A percentile compares a stretch with the other conserved stretches of the same genome.
Evolutionary conservation across 495 filamentous ascomycete species (phyloP).

Genomic region (Hyphodiscus hymeniophilus): DNA sequence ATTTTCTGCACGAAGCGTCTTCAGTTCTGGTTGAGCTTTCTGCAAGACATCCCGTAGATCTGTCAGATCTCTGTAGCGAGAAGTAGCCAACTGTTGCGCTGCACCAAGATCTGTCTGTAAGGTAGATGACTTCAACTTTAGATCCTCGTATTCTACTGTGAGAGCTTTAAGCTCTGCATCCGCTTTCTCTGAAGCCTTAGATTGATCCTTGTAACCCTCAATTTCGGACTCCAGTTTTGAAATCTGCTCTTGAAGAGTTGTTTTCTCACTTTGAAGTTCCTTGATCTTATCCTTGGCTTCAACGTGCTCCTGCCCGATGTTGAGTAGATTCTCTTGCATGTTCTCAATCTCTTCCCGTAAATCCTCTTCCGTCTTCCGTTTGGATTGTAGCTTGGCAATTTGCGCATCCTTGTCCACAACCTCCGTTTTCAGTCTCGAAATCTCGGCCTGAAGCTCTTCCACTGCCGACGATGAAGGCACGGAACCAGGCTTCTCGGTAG

Average conservation of each 20-base stretch:
- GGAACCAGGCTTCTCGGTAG: conserved; percentile 19
- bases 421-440: conserved; percentile 29
- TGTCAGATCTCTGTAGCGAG: conserved; percentile 79
- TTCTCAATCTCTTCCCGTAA: conserved; percentile 80
- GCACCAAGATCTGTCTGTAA: conserved; percentile 81
- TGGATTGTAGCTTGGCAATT: conserved; percentile 47
- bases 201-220: conserved; percentile 30
- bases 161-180: conserved; percentile 52
- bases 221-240: conserved; percentile 56
- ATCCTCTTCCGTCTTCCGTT: conserved; percentile 70
- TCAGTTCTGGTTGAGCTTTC: conserved; percentile 80
- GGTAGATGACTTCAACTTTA: conserved; percentile 59
- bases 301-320: conserved; percentile 72
- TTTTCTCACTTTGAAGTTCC: conserved; percentile 51
- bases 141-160: conserved; percentile 61
- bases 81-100: conserved; percentile 74
- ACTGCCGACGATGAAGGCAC: neutral
- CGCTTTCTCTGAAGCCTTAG: conserved; percentile 36
- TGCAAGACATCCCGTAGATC: conserved; percentile 70
- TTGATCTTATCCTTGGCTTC: conserved; percentile 75
- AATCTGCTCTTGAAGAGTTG: conserved; percentile 53
- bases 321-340: conserved; percentile 67
- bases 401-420: conserved; percentile 34
- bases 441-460: conserved; percentile 17
- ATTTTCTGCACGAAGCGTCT: conserved; percentile 64